Evolutionary conservation across 2,329 filamentous ascomycete species (phyloP), one percentile per base, ranked within the genome.

Genomic region (Xylaria sp.): DNA sequence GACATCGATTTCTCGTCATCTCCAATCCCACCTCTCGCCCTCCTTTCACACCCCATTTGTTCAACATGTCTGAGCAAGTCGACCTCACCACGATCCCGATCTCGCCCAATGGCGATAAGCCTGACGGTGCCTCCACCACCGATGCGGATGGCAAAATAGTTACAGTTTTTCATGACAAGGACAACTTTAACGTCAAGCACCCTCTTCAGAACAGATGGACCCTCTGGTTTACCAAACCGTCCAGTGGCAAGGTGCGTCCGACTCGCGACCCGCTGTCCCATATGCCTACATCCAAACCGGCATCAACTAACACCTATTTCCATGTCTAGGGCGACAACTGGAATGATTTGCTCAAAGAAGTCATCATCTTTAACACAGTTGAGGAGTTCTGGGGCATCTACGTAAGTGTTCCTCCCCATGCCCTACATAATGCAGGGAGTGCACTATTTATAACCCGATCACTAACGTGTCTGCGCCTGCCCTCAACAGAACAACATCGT

Each of bases 311-410:
- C 51, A 49, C 18, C 20, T 39, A 25, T 62, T n/a, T 49, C 41
- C 48, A 64, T 39, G 15, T 55, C 43, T 62, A 97, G 94, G 94
- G 94, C 74, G 94, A 98, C 83, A 98, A 98, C 88, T 99, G 97
- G 96, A 97, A 97, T 75, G 96, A 99, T 80, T 86, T 98, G 71
- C 85, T 99, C 72, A 99, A 99, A 86, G 94, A 99, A 82, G 95
- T 99, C 76, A 98, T 99, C 79, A 98, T 94, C 66, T 98, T 99
- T 79, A 94, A 97, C 84, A 97, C 94, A 2, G 96, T 99, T 31
- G 96, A 99, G 84, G 97, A 99, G 82, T 99, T 99, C 84, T 99
- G 96, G 96, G 96, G 96, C 69, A 93, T 99, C 80, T 98, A 98
- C 83, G 97, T 99, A 88, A 81, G 94, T 86, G 48, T 7, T 55